phyloP scores from a whole-genome alignment of 208 protist species.

The Acanthamoeba lenticulata region DNA sequence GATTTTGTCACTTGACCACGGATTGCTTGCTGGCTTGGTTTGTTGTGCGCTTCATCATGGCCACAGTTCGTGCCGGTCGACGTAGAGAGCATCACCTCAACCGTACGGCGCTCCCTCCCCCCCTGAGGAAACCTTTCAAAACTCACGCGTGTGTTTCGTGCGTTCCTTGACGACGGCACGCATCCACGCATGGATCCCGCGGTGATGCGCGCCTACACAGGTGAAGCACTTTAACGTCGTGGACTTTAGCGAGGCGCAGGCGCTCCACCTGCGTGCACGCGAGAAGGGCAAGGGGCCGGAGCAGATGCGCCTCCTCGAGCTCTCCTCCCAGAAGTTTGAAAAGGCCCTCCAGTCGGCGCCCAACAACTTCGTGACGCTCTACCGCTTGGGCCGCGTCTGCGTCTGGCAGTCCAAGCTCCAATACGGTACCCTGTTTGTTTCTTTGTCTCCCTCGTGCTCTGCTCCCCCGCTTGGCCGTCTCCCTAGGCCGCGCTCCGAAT shows the following conservation, averaged over 20 bases:
- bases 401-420: conserved; percentile 44
- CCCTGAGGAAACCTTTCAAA: neutral
- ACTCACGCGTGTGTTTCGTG: neutral
- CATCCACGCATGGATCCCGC: neutral
- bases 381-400: conserved; percentile 58
- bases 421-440: neutral
- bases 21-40: neutral
- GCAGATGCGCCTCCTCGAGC: conserved; percentile 20
- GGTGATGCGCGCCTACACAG: neutral
- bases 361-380: conserved; percentile 67
- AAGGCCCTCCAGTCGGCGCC: conserved; percentile 60
- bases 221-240: conserved; percentile 68
- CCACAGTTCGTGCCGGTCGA: conserved; percentile 32
- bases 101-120: neutral
- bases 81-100: conserved; percentile 59
- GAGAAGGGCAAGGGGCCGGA: conserved; percentile 52
- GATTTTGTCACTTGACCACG: neutral
- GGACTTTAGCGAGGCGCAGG: conserved; percentile 64
- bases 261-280: conserved; percentile 42
- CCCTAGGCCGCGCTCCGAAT: too few relatives aligned
- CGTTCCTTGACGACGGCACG: neutral
- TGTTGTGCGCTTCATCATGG: neutral
- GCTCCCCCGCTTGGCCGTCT: neutral
- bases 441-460: neutral
- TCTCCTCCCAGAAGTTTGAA: conserved; percentile 62